These are phyloP conservation scores for Penicillium sp. DNA, from an alignment of 2,329 filamentous ascomycete genomes.

Conservation along the genomic window DNA sequence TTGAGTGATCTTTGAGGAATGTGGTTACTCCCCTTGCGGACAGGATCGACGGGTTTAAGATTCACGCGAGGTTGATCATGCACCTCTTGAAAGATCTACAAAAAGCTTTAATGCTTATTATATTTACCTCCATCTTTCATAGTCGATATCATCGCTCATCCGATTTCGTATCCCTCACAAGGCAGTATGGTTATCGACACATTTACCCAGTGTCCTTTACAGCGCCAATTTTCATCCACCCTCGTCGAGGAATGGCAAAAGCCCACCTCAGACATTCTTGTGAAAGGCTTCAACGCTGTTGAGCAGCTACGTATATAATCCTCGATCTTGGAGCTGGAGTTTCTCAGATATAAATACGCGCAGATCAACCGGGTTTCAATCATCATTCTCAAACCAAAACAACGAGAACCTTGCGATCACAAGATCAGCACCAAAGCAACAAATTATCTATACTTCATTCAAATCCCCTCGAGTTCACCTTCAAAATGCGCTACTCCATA, in stretches of 20 bases:
- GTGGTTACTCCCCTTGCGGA: constrained; percentile 15
- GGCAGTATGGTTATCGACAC: constrained; percentile 12
- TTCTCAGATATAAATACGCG: constrained; percentile 19
- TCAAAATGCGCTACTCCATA: constrained; percentile 22
- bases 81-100: constrained; percentile 3
- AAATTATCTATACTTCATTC: background rate
- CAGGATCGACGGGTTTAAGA: constrained; percentile 14
- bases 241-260: constrained; percentile 4
- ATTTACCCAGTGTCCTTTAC: constrained; percentile 21
- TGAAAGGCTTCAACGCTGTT: background rate
- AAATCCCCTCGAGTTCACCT: background rate
- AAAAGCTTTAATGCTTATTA: constrained; percentile 1
- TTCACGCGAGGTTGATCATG: constrained; percentile 22
- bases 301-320: constrained; percentile 9
- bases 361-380: background rate
- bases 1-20: constrained; percentile 15
- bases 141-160: constrained; percentile 13
- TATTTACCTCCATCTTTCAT: background rate
- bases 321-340: background rate
- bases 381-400: constrained; percentile 13
- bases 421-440: background rate
- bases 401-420: constrained; percentile 1
- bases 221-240: constrained; percentile 7
- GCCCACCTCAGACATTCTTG: constrained; percentile 12
- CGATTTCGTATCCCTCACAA: constrained; percentile 15